Conservation (phyloP, 1,284 basidiomycete genomes). For the Trichosporon ovoides region DNA sequence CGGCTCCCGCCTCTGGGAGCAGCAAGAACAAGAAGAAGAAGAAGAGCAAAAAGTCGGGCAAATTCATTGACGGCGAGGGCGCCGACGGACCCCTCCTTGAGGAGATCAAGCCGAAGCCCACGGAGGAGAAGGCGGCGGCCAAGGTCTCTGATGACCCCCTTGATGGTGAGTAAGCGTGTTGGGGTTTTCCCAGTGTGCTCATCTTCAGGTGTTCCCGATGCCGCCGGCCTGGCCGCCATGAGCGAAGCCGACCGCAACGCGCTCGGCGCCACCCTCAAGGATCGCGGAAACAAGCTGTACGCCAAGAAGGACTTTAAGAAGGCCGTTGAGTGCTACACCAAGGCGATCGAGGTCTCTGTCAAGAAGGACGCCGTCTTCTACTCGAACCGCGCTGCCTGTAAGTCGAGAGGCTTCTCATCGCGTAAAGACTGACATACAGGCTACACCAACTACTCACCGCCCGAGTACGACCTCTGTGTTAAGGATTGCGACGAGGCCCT, state of each 20-base stretch:
- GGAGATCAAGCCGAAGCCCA: slow-evolving; percentile 54
- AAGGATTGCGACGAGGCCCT: slow-evolving; percentile 87
- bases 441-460: slow-evolving; percentile 84
- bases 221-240: slow-evolving; percentile 33
- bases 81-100: slow-evolving; percentile 68
- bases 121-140: slow-evolving; percentile 44
- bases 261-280: slow-evolving; percentile 75
- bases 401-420: slow-evolving; percentile 32
- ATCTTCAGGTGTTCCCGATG: slow-evolving; percentile 34
- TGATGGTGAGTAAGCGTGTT: slow-evolving; percentile 19
- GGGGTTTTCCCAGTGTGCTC: background rate
- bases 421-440: slow-evolving; percentile 51
- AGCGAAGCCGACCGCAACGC: slow-evolving; percentile 58
- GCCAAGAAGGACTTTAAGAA: slow-evolving; percentile 66
- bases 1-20: slow-evolving; percentile 28
- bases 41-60: slow-evolving; percentile 52
- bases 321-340: slow-evolving; percentile 82
- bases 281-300: slow-evolving; percentile 85
- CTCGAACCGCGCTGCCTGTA: slow-evolving; percentile 95
- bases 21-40: slow-evolving; percentile 57
- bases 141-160: slow-evolving; percentile 42
- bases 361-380: slow-evolving; percentile 90
- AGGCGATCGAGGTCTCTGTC: slow-evolving; percentile 79
- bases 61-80: slow-evolving; percentile 41
- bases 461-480: slow-evolving; percentile 78